Evolutionary conservation across 2,329 filamentous ascomycete species (phyloP).

Genomic region (Mollisiaceae sp.): DNA sequence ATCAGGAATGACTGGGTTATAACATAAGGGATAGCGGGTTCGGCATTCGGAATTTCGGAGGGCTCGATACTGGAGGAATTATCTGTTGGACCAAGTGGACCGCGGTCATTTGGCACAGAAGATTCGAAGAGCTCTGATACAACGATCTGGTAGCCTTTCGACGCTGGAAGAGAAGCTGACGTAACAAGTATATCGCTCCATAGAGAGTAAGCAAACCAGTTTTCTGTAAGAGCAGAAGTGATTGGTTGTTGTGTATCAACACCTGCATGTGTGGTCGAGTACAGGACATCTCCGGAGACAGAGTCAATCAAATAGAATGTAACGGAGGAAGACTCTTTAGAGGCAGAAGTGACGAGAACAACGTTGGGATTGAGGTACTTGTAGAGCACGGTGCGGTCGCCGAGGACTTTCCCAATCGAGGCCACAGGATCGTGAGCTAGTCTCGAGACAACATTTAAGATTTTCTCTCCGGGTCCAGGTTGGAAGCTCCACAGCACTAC

Average conservation of each 20-base stretch:
- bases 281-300: slow-evolving; percentile 80
- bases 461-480: slow-evolving; percentile 67
- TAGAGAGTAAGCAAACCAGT: slow-evolving; percentile 92
- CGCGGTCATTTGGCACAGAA: slow-evolving; percentile 80
- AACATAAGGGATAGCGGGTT: slow-evolving; percentile 70
- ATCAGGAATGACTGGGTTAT: slow-evolving; percentile 83
- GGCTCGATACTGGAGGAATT: slow-evolving; percentile 82
- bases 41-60: slow-evolving; percentile 57
- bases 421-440: slow-evolving; percentile 85
- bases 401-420: slow-evolving; percentile 92
- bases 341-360: slow-evolving; percentile 73
- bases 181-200: slow-evolving; percentile 64
- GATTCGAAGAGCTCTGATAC: slow-evolving; percentile 93
- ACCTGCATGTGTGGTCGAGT: slow-evolving; percentile 71
- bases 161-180: slow-evolving; percentile 58
- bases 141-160: slow-evolving; percentile 85
- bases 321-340: slow-evolving; percentile 62
- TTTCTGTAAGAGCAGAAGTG: slow-evolving; percentile 82
- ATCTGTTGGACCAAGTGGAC: slow-evolving; percentile 68
- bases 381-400: slow-evolving; percentile 91
- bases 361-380: slow-evolving; percentile 95
- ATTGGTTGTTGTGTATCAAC: slow-evolving; percentile 78
- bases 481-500: slow-evolving; percentile 75
- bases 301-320: slow-evolving; percentile 84
- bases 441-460: slow-evolving; percentile 70